These are phyloP conservation scores for Dactylellina cionopaga DNA, from an alignment of 2,329 filamentous ascomycete species.

Conservation along the genomic window DNA sequence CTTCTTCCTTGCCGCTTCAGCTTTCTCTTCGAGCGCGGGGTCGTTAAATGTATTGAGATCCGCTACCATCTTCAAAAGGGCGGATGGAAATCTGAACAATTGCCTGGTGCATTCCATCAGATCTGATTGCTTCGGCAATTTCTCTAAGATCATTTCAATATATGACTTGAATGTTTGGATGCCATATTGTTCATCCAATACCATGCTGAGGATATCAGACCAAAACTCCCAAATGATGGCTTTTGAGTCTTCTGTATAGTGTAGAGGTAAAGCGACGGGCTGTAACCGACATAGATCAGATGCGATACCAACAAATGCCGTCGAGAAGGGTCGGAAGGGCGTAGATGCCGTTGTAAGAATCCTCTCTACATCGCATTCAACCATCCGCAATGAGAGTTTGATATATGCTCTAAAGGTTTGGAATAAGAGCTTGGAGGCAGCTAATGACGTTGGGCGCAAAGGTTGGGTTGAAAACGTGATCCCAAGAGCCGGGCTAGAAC, in stretches of 20 bases:
- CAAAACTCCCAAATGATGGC: constrained; percentile 34
- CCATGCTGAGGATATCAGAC: constrained; percentile 41
- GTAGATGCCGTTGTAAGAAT: background rate
- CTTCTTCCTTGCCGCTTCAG: constrained; percentile 35
- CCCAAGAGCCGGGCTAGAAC: constrained; percentile 28
- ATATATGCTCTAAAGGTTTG: constrained; percentile 39
- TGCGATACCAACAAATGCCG: constrained; percentile 8
- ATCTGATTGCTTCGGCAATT: constrained; percentile 53
- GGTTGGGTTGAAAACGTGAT: constrained; percentile 35
- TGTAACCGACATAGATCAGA: constrained; percentile 35
- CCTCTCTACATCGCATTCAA: constrained; percentile 33
- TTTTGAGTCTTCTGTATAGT: constrained; percentile 28
- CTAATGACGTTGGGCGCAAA: constrained; percentile 11
- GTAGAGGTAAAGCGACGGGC: constrained; percentile 31
- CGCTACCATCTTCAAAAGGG: constrained; percentile 28
- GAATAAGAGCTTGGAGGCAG: constrained; percentile 22
- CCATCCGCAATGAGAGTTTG: constrained; percentile 26
- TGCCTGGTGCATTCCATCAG: constrained; percentile 36
- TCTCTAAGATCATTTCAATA: constrained; percentile 49
- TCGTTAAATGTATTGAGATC: constrained; percentile 46
- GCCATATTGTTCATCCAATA: constrained; percentile 53
- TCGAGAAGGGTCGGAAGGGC: constrained; percentile 13
- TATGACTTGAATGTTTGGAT: constrained; percentile 49
- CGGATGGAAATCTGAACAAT: constrained; percentile 24
- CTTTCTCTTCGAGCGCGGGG: constrained; percentile 48